Evolutionary conservation across 495 filamentous ascomycete genomes (phyloP), one percentile per base, ranked within the genome.

Genomic region (Articulospora tetracladia): DNA sequence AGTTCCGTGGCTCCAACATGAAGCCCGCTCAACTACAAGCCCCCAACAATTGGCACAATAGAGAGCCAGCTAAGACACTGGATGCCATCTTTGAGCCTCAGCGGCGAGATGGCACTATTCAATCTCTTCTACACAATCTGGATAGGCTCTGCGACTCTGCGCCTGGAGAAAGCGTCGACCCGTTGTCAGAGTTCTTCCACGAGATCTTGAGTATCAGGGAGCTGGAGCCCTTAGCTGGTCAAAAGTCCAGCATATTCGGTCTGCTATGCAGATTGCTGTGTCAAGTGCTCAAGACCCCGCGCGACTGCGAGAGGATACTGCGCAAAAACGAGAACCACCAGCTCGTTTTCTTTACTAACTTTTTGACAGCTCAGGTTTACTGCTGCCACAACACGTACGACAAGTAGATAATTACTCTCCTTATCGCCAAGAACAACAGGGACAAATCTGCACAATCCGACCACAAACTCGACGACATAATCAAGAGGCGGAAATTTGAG

Each of bases 311-410:
- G 11, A 52, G 61, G 32, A 24, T 36, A 47, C 22, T 65, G 30
- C 17, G 25, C 27, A 1, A 32, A 20, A 20, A 28, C 4, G 41
- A 60, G 59, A 13, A 51, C 8, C 55, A 64, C 28, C 53, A 60
- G 55, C 51, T 64, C 22, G 13, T 54, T n/a, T 58, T 63, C 46
- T 68, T 68, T 62, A 59, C 66, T 68, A 68, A 68, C 34, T 55
- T 55, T 32, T 55, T 59, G 30, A 32, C 53, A 12, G 47, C 62
- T 32, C 66, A 68, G 66, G 17, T 68, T 13, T 67, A 64, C 46
- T 68, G 59, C 51, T 62, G 53, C 32, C 62, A 65, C 26, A 57
- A 63, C 49, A 15, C 0, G 22, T 15, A n/a, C 17, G 66, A 65
- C 41, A 44, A 28, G 17, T 1, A 52, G 3, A 17, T 15, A 23